phyloP scores from a whole-genome alignment of 148 eudicot genomes.

The Salicornia ramosissima region DNA sequence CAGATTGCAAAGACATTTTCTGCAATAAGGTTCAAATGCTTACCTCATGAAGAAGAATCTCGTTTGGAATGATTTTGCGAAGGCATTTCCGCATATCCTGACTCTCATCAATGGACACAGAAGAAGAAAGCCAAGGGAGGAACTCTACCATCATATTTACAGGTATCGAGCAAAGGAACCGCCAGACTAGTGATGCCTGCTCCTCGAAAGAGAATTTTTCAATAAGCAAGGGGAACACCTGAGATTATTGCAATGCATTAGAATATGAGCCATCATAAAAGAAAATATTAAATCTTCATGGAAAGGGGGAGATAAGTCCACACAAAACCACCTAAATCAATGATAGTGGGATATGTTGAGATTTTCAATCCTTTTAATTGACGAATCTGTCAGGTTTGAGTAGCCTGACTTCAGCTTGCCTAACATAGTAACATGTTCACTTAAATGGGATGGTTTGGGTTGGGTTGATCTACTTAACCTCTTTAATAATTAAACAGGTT shows the following conservation, averaged over 20 bases:
- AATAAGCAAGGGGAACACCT: conserved; percentile 92
- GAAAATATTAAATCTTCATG: neutral
- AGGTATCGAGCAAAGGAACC: conserved; percentile 94
- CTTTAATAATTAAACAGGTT: too few species aligned
- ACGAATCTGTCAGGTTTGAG: too few species aligned
- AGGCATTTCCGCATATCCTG: conserved; percentile 91
- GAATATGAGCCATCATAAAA: neutral
- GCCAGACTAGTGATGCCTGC: conserved; percentile 95
- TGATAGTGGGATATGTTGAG: too few species aligned
- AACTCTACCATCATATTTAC: conserved; percentile 97
- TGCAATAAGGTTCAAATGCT: conserved; percentile 2
- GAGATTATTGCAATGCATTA: conserved; percentile 15
- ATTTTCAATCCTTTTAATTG: too few species aligned
- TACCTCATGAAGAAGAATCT: conserved; percentile 93
- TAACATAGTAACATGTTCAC: too few species aligned
- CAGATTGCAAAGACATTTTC: neutral
- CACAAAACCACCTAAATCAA: too few species aligned
- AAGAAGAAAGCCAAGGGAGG: conserved; percentile 96
- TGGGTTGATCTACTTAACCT: too few species aligned
- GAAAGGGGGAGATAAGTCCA: too few species aligned
- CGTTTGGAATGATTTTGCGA: conserved; percentile 74
- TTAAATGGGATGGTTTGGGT: too few species aligned
- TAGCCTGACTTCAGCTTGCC: too few species aligned
- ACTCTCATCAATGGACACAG: conserved; percentile 69
- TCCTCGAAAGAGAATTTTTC: conserved; percentile 95